phyloP scores from a whole-genome alignment of 2,329 filamentous ascomycete genomes.

The Diaporthe australafricana region DNA sequence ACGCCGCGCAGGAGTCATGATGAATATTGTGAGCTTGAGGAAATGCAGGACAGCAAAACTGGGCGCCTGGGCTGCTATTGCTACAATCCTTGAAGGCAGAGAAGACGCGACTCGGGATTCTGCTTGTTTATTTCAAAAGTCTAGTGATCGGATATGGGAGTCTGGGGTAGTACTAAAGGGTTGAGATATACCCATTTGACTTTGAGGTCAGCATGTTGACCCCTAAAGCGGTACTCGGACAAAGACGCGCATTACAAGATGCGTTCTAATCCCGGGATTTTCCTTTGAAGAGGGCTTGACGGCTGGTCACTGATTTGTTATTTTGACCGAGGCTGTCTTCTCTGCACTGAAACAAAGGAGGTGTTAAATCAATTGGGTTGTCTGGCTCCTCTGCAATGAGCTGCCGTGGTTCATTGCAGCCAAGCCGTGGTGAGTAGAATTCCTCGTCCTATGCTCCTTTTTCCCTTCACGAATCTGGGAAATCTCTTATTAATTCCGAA shows the following conservation, averaged over 20 bases:
- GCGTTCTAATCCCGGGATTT: neutral
- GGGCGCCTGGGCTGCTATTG: neutral
- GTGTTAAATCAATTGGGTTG: neutral
- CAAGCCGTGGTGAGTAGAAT: no score
- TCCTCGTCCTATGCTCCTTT: neutral
- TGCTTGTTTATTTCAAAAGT: neutral
- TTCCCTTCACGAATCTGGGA: neutral
- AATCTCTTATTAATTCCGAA: neutral
- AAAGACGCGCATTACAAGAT: neutral
- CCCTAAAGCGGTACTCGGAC: neutral
- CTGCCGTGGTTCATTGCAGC: no score
- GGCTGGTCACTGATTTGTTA: neutral
- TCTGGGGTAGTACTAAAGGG: neutral
- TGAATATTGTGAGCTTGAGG: neutral
- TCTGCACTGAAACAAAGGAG: neutral
- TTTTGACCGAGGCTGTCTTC: neutral
- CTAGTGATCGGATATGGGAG: neutral
- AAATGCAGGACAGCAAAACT: neutral
- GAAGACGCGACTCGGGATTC: neutral
- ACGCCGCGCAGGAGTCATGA: neutral
- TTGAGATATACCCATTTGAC: neutral
- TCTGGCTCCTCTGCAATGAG: neutral
- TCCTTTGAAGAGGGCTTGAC: neutral
- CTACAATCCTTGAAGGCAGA: neutral
- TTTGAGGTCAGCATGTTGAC: neutral